These are phyloP conservation scores for Eucalyptus cladocalyx DNA, from an alignment of 345 rosid species.

Conservation along the genomic window DNA sequence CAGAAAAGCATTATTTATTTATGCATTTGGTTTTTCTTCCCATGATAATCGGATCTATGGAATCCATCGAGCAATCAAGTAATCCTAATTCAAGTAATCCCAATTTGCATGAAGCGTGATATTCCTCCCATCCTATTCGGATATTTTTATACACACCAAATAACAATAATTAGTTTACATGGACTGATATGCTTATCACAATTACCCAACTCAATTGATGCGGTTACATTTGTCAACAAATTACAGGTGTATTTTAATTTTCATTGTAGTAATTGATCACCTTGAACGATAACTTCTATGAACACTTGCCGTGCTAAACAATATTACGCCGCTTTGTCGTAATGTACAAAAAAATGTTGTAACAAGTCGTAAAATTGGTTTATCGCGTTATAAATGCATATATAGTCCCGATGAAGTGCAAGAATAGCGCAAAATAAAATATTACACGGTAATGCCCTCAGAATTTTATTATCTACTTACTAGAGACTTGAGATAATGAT, in stretches of 20 bases:
- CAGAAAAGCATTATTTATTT: neutral
- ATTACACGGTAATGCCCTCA: too few species aligned
- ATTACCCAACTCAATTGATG: neutral
- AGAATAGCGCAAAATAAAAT: too few species aligned
- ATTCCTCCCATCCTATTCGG: neutral
- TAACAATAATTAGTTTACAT: neutral
- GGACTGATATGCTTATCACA: neutral
- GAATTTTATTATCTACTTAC: too few species aligned
- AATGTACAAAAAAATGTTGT: neutral
- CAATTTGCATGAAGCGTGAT: neutral
- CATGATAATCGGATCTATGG: neutral
- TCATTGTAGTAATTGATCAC: neutral
- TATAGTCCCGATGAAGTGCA: too few species aligned
- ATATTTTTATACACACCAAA: neutral
- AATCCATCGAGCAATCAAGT: neutral
- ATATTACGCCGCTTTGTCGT: accelerated
- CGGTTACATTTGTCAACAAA: neutral
- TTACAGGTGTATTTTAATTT: neutral
- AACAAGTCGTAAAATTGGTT: neutral
- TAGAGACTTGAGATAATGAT: neutral
- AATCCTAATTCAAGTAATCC: neutral
- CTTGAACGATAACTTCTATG: neutral
- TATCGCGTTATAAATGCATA: accelerated
- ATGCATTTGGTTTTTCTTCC: neutral
- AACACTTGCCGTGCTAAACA: neutral